Evolutionary conservation across 176 grass and related monocot species (phyloP), one percentile per base, ranked within the genome.

Genomic region (Paspalum vaginatum): DNA sequence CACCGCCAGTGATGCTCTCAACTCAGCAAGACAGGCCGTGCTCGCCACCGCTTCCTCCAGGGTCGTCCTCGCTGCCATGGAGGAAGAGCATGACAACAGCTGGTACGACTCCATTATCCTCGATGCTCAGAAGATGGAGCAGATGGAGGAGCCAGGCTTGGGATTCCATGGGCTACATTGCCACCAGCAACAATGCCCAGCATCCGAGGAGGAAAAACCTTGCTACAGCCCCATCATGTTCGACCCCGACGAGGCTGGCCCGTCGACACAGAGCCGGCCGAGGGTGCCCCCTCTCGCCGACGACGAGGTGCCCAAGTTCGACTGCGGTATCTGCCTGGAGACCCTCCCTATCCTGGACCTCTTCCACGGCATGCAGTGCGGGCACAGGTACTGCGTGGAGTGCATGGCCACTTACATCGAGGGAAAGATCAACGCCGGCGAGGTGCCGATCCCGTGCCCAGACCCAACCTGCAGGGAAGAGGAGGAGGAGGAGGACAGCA

Each of bases 321-420:
- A 73, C 59, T 91, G 89, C 65, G 60, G 70, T 72, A 87, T 91
- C 77, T 91, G 89, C 81, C 21, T 81, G 43, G 85, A 91, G 51
- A 46, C 64, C 4, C 68, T 72, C 32, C 67, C 44, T 2, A 2
- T 80, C 11, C 14, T 75, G 17, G 72, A 91, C 48, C 27, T 68
- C 49, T 91, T 91, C 81, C 65, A 45, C 72, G 71, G 60, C 16
- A 9, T 53, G 42, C 18, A 4, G 32, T 91, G 89, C 72, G 41
- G n/a, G 8, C 89, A 91, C 89, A 40, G 10, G 70, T 91, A 78
- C 85, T 91, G 89, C 81, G 43, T 40, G 6, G 22, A 61, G 41
- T 91, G 89, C 89, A 81, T 87, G 63, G 46, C 22, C 49, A 42
- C 17, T 1, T 91, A 78, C 85, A 26, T 91, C 25, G 58, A 86